phyloP scores from a whole-genome alignment of 495 filamentous ascomycete genomes.

The Chaetomium fimeti region DNA sequence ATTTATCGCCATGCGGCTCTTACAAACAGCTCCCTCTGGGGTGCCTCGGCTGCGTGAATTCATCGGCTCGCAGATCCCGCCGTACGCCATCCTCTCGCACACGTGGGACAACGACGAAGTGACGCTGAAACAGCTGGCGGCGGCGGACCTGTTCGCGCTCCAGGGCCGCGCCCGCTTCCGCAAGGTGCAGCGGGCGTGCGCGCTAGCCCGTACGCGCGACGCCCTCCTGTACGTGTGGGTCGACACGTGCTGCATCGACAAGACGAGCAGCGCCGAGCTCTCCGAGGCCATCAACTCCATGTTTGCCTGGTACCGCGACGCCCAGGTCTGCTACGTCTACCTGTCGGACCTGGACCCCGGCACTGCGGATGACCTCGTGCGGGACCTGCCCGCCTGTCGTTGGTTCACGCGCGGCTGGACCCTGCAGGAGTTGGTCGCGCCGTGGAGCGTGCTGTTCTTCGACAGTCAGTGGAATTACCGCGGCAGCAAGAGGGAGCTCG shows the following conservation, averaged over 20 bases:
- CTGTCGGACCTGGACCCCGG: not conserved
- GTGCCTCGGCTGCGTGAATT: not conserved
- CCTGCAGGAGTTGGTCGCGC: slow-evolving; percentile 14
- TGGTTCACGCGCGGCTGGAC: slow-evolving; percentile 6
- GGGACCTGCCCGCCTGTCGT: not conserved
- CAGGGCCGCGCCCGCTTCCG: slow-evolving; percentile 16
- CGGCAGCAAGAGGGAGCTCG: not conserved
- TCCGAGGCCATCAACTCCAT: slow-evolving; percentile 13
- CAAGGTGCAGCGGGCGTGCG: slow-evolving; percentile 31
- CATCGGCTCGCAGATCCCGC: slow-evolving; percentile 1
- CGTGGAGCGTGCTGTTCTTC: slow-evolving; percentile 9
- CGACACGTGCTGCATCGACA: slow-evolving; percentile 38
- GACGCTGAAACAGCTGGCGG: slow-evolving; percentile 11
- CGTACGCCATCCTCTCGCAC: slow-evolving; percentile 25
- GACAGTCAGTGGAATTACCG: slow-evolving; percentile 11
- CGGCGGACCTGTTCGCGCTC: not conserved
- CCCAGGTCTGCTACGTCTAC: slow-evolving; percentile 16
- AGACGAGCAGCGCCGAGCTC: slow-evolving; percentile 11
- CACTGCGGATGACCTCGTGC: not conserved
- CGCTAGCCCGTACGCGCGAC: slow-evolving; percentile 20
- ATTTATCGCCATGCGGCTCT: not conserved
- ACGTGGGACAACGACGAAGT: slow-evolving; percentile 21
- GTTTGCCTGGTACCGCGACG: slow-evolving; percentile 14
- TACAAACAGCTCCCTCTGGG: not conserved
- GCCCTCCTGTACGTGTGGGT: slow-evolving; percentile 33